Evolutionary conservation across 257 asterid genomes (phyloP).

Genomic region (Ilex asprella): DNA sequence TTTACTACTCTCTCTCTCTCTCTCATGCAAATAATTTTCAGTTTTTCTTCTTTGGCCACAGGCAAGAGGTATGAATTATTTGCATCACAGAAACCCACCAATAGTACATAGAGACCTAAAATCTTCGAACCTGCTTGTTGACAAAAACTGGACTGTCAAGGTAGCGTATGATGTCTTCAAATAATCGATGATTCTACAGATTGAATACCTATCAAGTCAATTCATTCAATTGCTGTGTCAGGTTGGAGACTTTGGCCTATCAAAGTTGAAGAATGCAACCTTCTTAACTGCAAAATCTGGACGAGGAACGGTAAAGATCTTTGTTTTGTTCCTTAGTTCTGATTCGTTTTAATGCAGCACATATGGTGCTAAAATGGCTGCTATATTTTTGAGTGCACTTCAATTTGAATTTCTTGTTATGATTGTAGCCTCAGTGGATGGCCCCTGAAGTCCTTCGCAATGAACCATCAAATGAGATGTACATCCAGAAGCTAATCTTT

Average conservation of each 20-base stretch:
- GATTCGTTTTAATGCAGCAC: no score
- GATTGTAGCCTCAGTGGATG: constrained; percentile 81
- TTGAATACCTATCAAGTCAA: background rate
- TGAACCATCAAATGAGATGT: constrained; percentile 79
- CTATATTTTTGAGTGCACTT: background rate
- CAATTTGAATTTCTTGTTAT: constrained; percentile 5
- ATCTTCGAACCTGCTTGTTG: constrained; percentile 77
- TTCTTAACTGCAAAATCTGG: constrained; percentile 58
- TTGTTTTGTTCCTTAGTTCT: background rate
- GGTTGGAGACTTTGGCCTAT: constrained; percentile 89
- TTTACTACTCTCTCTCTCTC: background rate
- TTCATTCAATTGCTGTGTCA: constrained; percentile 11
- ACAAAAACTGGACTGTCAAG: constrained; percentile 76
- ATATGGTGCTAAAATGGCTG: no score
- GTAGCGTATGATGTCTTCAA: constrained; percentile 18
- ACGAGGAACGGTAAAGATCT: constrained; percentile 58
- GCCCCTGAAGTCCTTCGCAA: constrained; percentile 85
- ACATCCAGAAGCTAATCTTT: constrained; percentile 11
- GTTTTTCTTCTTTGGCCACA: constrained; percentile 22
- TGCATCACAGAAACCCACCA: constrained; percentile 75
- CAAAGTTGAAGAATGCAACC: constrained; percentile 51
- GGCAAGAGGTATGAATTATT: constrained; percentile 81
- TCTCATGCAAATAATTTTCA: background rate
- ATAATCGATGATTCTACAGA: background rate
- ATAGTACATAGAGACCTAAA: constrained; percentile 75